A percentile compares a stretch with the other conserved stretches of the same genome.
phyloP scores from a whole-genome alignment of 129 eudicot genomes.

The Erigeron canadensis region DNA sequence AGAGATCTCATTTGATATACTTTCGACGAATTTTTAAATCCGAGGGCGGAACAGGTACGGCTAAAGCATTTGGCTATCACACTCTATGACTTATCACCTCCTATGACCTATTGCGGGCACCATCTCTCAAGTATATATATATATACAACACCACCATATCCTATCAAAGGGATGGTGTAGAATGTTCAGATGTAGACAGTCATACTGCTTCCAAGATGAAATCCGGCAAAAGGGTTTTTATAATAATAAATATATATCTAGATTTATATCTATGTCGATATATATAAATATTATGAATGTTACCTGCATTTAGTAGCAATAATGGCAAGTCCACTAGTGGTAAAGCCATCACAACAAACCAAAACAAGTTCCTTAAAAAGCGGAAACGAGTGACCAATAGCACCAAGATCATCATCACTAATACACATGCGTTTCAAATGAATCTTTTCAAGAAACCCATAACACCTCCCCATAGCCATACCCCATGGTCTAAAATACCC shows the following conservation, averaged over 20 bases:
- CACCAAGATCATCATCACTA: constrained; percentile 62
- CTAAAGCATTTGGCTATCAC: no score
- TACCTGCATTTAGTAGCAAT: constrained; percentile 67
- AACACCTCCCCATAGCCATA: constrained; percentile 37
- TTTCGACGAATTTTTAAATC: no score
- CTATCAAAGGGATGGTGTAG: no score
- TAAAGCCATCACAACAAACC: constrained; percentile 79
- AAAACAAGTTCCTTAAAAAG: constrained; percentile 58
- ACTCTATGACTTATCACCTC: no score
- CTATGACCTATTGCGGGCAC: no score
- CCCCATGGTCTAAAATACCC: constrained; percentile 67
- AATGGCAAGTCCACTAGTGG: constrained; percentile 67
- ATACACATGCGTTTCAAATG: constrained; percentile 65
- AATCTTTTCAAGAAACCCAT: constrained; percentile 56
- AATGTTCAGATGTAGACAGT: no score
- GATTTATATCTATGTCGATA: neutral
- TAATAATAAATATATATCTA: constrained; percentile 31
- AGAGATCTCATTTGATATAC: no score
- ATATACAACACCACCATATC: neutral
- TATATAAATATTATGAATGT: neutral
- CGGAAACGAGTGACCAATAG: constrained; percentile 48
- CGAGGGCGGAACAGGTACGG: no score
- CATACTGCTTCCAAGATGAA: no score
- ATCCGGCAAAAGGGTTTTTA: neutral
- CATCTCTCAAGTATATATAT: no score